Base-by-base conservation (phyloP, 495 filamentous ascomycete genomes). In the Tuber umbilicatum region DNA sequence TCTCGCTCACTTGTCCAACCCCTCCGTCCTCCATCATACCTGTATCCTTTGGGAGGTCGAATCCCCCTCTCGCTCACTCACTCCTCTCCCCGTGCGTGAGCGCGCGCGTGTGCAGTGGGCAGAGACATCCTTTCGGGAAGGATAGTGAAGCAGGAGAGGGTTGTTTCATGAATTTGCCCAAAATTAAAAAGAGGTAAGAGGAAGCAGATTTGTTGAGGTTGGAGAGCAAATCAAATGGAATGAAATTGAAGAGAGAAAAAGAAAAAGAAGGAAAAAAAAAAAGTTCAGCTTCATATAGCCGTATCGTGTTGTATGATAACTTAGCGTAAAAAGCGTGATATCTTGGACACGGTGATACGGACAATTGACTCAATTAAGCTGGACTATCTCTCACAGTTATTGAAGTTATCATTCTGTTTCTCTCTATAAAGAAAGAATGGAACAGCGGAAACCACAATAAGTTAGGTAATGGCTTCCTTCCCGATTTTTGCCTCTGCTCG, bases 141-240 rank as follows among this genome's bases (percentile, higher is more conserved):
- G 47, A 7, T 55, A 55, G 10, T n/a, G 47, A 27, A 50, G 45
- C 5, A 23, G 45, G 45, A 50, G 19, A 50, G 45, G 23, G 50
- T 12, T 55, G 50, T 55, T 55, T 55, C 55, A 64, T 64, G 55
- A 64, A 64, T 64, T 64, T 64, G 55, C 55, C 55, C 55, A 64
- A 64, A 19, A 64, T 64, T 64, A 64, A 64, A 64, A 64, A 64
- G 55, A 64, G 55, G 55, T 64, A 64, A 64, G n/a, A 64, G 17
- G 55, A 64, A 64, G 55, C 55, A 64, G 55, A 64, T 64, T 64
- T 64, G 55, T 31, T 64, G 55, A 64, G 55, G 3, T 64, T 64
- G 27, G 10, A 64, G 55, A 31, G 55, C 55, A 64, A 64, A 64
- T 64, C 55, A 64, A 64, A 64, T 64, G n/a, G n/a, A 64, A 31